phyloP scores from a whole-genome alignment of 225 moss, liverwort and hornwort species.

The Lunularia cruciata region DNA sequence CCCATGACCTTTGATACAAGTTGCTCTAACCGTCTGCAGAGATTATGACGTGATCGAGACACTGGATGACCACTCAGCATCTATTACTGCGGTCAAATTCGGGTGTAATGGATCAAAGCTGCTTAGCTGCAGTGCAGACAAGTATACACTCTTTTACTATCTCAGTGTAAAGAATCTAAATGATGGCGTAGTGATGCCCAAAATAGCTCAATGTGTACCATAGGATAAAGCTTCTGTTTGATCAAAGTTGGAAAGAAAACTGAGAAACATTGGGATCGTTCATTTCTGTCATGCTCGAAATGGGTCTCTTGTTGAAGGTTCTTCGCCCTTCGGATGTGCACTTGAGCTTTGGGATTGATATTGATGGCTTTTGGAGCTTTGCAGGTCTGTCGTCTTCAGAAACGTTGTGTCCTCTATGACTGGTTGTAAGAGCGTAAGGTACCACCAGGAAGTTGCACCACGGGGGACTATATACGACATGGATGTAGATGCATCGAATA shows the following conservation, averaged over 20 bases:
- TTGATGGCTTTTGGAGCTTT: constrained; percentile 8
- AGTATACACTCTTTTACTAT: constrained; percentile 43
- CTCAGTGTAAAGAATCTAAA: not conserved
- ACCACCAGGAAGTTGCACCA: constrained; percentile 67
- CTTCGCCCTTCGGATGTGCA: not conserved
- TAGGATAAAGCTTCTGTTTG: too few species aligned
- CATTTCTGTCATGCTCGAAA: too few species aligned
- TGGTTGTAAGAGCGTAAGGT: constrained; percentile 63
- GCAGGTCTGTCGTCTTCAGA: constrained; percentile 77
- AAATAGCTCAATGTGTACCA: too few species aligned
- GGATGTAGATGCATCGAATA: constrained; percentile 60
- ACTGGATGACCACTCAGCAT: constrained; percentile 69
- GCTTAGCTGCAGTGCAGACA: constrained; percentile 78
- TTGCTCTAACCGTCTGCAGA: too few species aligned
- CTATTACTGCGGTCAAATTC: constrained; percentile 69
- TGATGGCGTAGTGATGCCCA: too few species aligned
- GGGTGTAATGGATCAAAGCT: constrained; percentile 68
- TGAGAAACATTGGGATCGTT: too few species aligned
- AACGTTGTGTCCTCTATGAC: constrained; percentile 48
- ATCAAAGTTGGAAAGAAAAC: too few species aligned
- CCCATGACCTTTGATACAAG: too few species aligned
- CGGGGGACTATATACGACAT: constrained; percentile 71
- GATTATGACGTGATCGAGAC: constrained; percentile 74
- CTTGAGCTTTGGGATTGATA: not conserved
- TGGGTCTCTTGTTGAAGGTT: not conserved